A percentile compares a stretch with the other conserved stretches of the same genome.
phyloP scores from a whole-genome alignment of 2,329 filamentous ascomycete species.

The Aureobasidium sp. region DNA sequence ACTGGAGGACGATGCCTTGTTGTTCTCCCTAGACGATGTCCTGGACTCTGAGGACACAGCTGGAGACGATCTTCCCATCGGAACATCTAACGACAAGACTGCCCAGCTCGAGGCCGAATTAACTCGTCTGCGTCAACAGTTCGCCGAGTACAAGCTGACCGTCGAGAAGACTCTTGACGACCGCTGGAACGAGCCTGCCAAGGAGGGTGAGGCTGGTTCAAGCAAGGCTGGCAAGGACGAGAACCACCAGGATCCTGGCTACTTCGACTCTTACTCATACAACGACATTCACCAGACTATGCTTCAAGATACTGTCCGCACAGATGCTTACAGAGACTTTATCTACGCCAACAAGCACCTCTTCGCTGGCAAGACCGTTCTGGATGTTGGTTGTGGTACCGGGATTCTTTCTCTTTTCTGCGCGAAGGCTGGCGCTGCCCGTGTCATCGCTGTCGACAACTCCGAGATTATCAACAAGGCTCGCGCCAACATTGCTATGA shows the following conservation, averaged over 20 bases:
- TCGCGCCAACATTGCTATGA: constrained; percentile 74
- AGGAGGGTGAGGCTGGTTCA: constrained; percentile 15
- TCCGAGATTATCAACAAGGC: constrained; percentile 85
- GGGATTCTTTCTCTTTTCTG: constrained; percentile 94
- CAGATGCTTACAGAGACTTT: constrained; percentile 88
- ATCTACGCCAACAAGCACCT: constrained; percentile 86
- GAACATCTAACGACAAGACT: constrained; percentile 17
- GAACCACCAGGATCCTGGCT: constrained; percentile 21
- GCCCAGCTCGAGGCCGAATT: constrained; percentile 21
- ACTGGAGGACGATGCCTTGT: constrained; percentile 79
- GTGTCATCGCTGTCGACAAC: constrained; percentile 87
- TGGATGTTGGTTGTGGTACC: constrained; percentile 79
- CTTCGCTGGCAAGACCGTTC: constrained; percentile 76
- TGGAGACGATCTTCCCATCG: constrained; percentile 1
- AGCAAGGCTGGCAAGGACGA: constrained; percentile 16
- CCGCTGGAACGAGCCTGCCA: constrained; percentile 21
- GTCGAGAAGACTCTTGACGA: constrained; percentile 24
- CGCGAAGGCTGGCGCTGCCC: constrained; percentile 77
- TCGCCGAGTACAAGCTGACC: constrained; percentile 22
- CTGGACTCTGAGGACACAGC: constrained; percentile 10
- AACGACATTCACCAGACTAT: constrained; percentile 86
- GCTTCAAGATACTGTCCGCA: constrained; percentile 84
- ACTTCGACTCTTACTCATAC: constrained; percentile 25
- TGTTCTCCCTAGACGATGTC: constrained; percentile 75
- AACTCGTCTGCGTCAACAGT: constrained; percentile 20